Conservation (phyloP, 2,329 filamentous ascomycete species). For the Huntiella omanensis region DNA sequence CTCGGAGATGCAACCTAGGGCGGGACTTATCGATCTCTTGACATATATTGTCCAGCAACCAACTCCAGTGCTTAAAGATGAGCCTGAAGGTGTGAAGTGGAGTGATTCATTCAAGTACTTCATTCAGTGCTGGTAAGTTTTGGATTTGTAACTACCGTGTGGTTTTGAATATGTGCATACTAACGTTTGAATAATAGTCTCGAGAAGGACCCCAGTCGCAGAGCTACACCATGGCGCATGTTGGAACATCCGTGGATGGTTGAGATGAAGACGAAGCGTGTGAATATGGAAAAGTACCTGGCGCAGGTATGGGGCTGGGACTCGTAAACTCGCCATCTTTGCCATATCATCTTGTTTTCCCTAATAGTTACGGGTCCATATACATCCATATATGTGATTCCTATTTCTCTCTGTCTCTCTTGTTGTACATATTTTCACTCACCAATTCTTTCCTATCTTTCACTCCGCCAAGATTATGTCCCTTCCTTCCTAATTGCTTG, state of each 20-base stretch:
- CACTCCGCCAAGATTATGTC: neutral
- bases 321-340: conserved; percentile 15
- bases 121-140: conserved; percentile 89
- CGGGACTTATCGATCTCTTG: conserved; percentile 81
- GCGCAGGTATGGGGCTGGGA: conserved; percentile 96
- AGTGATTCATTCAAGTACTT: conserved; percentile 98
- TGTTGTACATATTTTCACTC: conserved; percentile 1
- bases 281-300: conserved; percentile 93
- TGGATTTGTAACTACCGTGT: conserved; percentile 18
- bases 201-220: conserved; percentile 73
- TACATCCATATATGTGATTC: neutral
- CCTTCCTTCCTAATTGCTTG: neutral
- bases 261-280: conserved; percentile 87
- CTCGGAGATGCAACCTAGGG: conserved; percentile 82
- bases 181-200: conserved; percentile 35
- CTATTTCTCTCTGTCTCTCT: conserved; percentile 1
- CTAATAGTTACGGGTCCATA: neutral
- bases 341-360: neutral
- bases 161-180: conserved; percentile 1
- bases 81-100: conserved; percentile 83
- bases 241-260: conserved; percentile 97
- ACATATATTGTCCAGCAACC: conserved; percentile 95
- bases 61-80: conserved; percentile 89
- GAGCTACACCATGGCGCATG: conserved; percentile 96
- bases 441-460: neutral